Evolutionary conservation across 495 filamentous ascomycete genomes (phyloP).

Genomic region (Amniculicola lignicola): DNA sequence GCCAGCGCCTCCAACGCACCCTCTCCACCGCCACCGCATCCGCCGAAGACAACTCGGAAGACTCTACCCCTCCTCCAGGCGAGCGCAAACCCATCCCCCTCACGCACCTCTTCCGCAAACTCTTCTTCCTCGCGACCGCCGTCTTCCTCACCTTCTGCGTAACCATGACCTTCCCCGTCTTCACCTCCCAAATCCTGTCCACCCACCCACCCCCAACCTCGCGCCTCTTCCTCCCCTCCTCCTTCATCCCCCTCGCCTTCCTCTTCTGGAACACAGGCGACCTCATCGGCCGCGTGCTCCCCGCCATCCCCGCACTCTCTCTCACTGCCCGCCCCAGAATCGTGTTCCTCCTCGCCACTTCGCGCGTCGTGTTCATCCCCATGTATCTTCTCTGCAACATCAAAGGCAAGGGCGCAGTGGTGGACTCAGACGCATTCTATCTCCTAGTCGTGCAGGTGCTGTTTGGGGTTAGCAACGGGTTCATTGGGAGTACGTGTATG

Average conservation of each 20-base stretch:
- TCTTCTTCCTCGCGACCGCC: constrained; percentile 65
- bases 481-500: constrained; percentile 80
- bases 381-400: constrained; percentile 89
- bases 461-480: constrained; percentile 85
- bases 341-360: constrained; percentile 62
- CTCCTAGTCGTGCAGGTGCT: constrained; percentile 73
- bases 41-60: constrained; percentile 34
- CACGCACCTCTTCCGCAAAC: constrained; percentile 63
- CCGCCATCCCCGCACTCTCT: constrained; percentile 59
- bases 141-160: constrained; percentile 76
- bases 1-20: constrained; percentile 16
- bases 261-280: constrained; percentile 94
- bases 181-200: constrained; percentile 70
- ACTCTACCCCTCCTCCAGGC: constrained; percentile 18
- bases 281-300: constrained; percentile 68
- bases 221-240: constrained; percentile 63
- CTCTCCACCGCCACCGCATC: too few species aligned
- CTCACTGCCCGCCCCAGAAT: constrained; percentile 59
- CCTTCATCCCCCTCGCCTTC: constrained; percentile 87
- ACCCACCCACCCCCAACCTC: constrained; percentile 52
- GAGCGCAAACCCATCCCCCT: constrained; percentile 61
- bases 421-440: constrained; percentile 84
- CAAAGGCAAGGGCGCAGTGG: constrained; percentile 60
- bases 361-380: constrained; percentile 69
- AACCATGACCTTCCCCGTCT: constrained; percentile 89